Evolutionary conservation across 495 filamentous ascomycete genomes (phyloP), one percentile per base, ranked within the genome.

Genomic region (Daldinia grandis): DNA sequence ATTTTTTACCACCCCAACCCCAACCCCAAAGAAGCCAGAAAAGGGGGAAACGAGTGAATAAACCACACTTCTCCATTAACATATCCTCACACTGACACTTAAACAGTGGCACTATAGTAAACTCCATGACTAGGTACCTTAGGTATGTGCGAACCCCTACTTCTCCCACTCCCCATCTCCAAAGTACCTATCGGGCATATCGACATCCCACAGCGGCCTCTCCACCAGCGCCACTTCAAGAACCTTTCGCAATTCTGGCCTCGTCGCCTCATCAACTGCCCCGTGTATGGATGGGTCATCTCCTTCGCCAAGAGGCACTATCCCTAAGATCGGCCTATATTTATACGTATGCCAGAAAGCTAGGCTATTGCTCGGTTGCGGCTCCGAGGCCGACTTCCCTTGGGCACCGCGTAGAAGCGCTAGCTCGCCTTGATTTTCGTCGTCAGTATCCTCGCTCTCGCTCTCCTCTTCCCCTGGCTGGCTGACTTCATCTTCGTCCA

Each of bases 201-300:
- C 92, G 54, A 93, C 81, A 76, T 96, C 93, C 87, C 91, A 95
- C 72, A 88, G 80, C 19, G 95, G 95, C 74, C 95, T 82, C 83
- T 99, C 95, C 2, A 98, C 87, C 51, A 98, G 78, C 0, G 90
- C 94, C 15, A 97, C 92, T 77, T 98, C 95, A 7, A 94, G 79
- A 5, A 81, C 77, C 56, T 77, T 74, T 4, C 69, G 56, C 9
- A 58, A 58, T 37, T 37, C 69, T 17, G 78, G 77, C 25, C 81
- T 74, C 6, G 74, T n/a, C 14, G 33, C 51, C 27, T 35, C 19
- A 19, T 57, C 64, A 17, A 14, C 17, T 5, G 50, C 62, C 14
- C 76, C 69, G 30, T 76, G 75, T 19, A 75, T 69, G 15, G 58
- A 63, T 66, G 19, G 58, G 17, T 66, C 73, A 37, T 82, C 78